Percentiles rank a stretch among this genome's conserved stretches.
Conservation (phyloP, 2,329 filamentous ascomycete genomes). For the Colletotrichum limetticola region DNA sequence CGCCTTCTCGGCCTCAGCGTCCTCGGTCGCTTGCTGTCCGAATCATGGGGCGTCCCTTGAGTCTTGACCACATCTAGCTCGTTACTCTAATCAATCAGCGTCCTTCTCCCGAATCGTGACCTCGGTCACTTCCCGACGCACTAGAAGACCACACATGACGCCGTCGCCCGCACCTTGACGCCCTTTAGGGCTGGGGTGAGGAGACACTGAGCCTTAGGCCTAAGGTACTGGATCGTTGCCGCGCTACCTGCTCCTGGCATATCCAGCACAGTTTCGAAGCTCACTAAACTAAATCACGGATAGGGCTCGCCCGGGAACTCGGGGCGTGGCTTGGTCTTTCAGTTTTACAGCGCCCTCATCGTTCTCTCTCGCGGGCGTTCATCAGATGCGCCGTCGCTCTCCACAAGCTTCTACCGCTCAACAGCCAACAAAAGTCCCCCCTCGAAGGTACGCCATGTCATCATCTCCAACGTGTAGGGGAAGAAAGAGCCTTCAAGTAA, state of each 20-base stretch:
- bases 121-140: conserved; percentile 21
- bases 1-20: neutral
- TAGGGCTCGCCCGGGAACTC: conserved; percentile 8
- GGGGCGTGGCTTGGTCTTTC: conserved; percentile 1
- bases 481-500: neutral
- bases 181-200: conserved; percentile 18
- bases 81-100: neutral
- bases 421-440: conserved; percentile 23
- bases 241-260: conserved; percentile 8
- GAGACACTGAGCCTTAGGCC: conserved; percentile 21
- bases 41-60: neutral
- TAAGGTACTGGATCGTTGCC: conserved; percentile 22
- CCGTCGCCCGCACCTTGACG: conserved; percentile 19
- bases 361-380: conserved; percentile 7
- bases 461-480: neutral
- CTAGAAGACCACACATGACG: conserved; percentile 18
- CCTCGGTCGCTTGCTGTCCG: neutral
- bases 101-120: neutral
- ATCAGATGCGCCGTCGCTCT: neutral
- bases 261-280: neutral
- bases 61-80: neutral
- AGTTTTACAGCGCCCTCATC: neutral
- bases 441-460: neutral
- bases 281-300: conserved; percentile 15
- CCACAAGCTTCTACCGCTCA: conserved; percentile 22